These are phyloP conservation scores for Globisporangium iwayamae DNA, from an alignment of 352 stramenopile species.

Conservation along the genomic window DNA sequence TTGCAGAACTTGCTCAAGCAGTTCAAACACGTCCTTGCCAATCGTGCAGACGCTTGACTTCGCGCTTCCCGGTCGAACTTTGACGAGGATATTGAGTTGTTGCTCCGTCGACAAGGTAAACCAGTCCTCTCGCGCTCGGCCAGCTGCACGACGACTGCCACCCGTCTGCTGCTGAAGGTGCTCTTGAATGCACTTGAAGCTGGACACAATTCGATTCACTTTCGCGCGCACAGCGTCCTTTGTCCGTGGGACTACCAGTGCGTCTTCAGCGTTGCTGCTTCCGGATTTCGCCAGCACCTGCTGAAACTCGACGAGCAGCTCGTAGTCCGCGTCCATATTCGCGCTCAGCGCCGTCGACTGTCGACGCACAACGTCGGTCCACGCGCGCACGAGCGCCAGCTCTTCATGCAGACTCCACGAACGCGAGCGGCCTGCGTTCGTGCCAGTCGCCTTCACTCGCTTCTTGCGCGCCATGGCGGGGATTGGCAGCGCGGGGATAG, in stretches of 20 bases:
- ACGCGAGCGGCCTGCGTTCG: background rate
- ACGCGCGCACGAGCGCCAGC: background rate
- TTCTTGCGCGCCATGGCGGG: background rate
- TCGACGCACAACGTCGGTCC: background rate
- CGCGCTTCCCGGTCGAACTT: background rate
- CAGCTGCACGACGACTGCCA: background rate
- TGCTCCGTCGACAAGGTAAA: background rate
- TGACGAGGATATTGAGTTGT: background rate
- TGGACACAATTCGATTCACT: background rate
- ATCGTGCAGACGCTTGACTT: background rate
- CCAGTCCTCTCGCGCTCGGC: background rate
- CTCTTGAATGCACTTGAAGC: background rate
- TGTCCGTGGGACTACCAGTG: background rate
- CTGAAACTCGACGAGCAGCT: constrained; percentile 1
- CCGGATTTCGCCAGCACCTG: background rate
- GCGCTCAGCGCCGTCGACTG: background rate
- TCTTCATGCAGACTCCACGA: background rate
- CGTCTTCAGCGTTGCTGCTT: background rate
- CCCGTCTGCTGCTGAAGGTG: background rate
- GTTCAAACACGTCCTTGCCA: background rate
- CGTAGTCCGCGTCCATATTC: background rate
- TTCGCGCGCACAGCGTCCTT: background rate
- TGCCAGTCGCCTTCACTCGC: background rate
- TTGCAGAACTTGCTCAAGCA: background rate
- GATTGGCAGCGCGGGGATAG: background rate